phyloP scores from a whole-genome alignment of 306 rosid genomes.

The Hylodesmum podocarpum region DNA sequence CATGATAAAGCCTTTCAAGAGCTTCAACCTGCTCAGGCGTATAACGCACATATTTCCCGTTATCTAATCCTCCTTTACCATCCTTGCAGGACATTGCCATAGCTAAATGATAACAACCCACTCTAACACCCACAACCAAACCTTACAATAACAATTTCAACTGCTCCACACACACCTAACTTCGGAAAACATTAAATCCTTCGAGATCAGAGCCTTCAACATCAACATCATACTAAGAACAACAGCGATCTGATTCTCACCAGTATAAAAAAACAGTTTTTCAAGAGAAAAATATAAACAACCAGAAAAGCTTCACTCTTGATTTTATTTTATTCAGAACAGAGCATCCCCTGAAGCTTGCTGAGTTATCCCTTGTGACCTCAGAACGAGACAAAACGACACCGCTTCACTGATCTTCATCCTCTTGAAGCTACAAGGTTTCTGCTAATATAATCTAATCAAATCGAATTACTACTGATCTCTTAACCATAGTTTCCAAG shows the following conservation, averaged over 20 bases:
- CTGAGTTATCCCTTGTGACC: neutral
- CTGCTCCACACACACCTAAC: neutral
- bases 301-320: neutral
- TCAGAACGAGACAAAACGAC: slow-evolving; percentile 33
- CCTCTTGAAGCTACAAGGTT: neutral
- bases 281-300: neutral
- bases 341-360: neutral
- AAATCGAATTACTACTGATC: slow-evolving; percentile 16
- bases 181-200: slow-evolving; percentile 40
- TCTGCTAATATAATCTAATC: slow-evolving; percentile 12
- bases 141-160: neutral
- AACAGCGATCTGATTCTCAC: slow-evolving; percentile 5
- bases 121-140: neutral
- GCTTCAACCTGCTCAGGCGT: slow-evolving; percentile 99
- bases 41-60: slow-evolving; percentile 93
- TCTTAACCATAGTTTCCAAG: slow-evolving; percentile 24
- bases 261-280: neutral
- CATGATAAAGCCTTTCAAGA: slow-evolving; percentile 94
- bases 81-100: slow-evolving; percentile 98
- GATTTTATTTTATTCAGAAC: slow-evolving; percentile 21
- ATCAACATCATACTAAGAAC: slow-evolving; percentile 29
- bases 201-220: slow-evolving; percentile 60
- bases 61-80: slow-evolving; percentile 64
- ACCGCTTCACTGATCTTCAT: slow-evolving; percentile 48
- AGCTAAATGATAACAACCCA: neutral